Evolutionary conservation across 2,329 filamentous ascomycete genomes (phyloP), one percentile per base, ranked within the genome.

Genomic region (Parafenestella ontariensis): DNA sequence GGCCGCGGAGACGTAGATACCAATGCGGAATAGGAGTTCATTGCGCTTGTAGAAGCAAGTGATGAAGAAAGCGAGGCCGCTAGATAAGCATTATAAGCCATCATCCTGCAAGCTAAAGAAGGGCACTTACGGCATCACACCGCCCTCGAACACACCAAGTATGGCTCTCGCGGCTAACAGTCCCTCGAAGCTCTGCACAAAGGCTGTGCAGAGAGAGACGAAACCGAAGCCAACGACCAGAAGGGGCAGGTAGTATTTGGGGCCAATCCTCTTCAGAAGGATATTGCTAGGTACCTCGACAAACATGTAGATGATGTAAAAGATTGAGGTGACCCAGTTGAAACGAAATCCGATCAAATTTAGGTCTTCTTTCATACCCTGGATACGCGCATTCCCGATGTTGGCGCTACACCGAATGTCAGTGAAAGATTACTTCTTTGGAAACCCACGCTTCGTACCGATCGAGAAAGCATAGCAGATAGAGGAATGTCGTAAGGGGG

Each of bases 311-410:
- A 82, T 68, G 54, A 86, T 81, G 72, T 85, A 86, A 75, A 86
- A 85, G 54, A 84, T 80, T 46, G 83, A 84, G 1, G 84, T 80
- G 0, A 82, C 81, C 77, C 82, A 83, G 66, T 86, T 86, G 77
- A 85, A 85, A 11, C 79, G 78, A 46, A 78, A 73, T n/a, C 80
- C 79, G 18, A 69, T 59, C 21, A 86, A 77, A 4, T 80, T 58
- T 2, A 86, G 72, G 26, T 85, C 83, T 11, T 70, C 64, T 1
- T 61, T 71, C 76, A 86, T 77, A 17, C 83, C 83, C 54, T 84
- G 80, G 48, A 86, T 85, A 39, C 81, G 77, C 2, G 83, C 83
- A 69, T 85, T 85, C 54, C 83, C 81, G 50, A 83, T 79, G 58
- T 83, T 75, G 28, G 68, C 61, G 42, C 72, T 74, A 24, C 9